Percentiles rank a stretch among this genome's conserved stretches.
Conservation (phyloP, 2,329 filamentous ascomycete genomes). For the Ceratocystis eucalypticola region DNA sequence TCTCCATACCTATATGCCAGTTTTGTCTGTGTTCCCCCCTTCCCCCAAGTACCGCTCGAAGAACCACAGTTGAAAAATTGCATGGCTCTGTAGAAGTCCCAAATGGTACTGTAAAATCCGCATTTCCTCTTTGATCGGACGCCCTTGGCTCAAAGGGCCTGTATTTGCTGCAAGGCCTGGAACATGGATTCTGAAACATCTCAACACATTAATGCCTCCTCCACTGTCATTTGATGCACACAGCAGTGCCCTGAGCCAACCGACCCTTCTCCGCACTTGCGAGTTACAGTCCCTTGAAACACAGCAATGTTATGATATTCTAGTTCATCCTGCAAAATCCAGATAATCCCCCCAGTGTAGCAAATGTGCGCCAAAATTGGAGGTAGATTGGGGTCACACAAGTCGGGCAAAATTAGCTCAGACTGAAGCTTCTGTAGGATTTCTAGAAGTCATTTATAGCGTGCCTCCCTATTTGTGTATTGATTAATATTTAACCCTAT, state of each 20-base stretch:
- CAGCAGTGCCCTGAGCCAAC: neutral
- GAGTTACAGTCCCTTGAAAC: neutral
- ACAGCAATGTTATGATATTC: constrained; percentile 1
- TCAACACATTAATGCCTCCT: constrained; percentile 1
- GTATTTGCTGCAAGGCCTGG: neutral
- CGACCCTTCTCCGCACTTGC: neutral
- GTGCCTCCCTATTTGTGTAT: neutral
- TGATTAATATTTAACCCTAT: neutral
- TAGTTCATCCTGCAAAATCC: neutral
- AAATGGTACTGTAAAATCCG: neutral
- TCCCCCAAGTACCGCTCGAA: neutral
- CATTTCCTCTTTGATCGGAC: neutral
- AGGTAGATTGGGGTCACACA: neutral
- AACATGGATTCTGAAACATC: neutral
- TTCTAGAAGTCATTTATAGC: neutral
- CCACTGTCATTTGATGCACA: neutral
- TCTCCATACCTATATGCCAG: neutral
- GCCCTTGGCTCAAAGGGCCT: neutral
- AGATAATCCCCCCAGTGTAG: neutral
- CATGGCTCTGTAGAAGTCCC: neutral
- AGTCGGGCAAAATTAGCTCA: neutral
- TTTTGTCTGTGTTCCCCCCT: neutral
- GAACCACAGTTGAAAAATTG: neutral
- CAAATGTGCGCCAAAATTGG: neutral
- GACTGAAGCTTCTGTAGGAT: neutral